Percentiles rank a stretch among this genome's conserved stretches.
Conservation (phyloP, 257 asterid species). For the Ballota nigra region DNA sequence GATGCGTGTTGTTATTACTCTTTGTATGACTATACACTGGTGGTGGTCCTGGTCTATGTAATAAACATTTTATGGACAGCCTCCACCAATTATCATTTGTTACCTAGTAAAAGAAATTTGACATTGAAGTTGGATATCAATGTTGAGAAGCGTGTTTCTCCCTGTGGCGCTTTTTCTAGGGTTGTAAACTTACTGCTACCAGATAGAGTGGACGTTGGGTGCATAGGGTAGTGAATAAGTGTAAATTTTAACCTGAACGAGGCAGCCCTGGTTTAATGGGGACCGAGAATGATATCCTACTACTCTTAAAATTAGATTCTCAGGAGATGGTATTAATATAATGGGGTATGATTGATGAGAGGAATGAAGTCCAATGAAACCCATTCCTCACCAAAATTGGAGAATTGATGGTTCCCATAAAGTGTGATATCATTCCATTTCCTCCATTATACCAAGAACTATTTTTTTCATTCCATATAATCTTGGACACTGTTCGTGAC, state of each 20-base stretch:
- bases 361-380: too few species aligned
- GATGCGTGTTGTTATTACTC: conserved; percentile 56
- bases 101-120: conserved; percentile 45
- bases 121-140: not conserved
- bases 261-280: not conserved
- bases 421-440: too few species aligned
- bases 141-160: not conserved
- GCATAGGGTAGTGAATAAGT: not conserved
- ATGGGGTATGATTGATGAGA: too few species aligned
- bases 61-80: conserved; percentile 67
- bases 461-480: not conserved
- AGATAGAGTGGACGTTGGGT: not conserved
- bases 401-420: too few species aligned
- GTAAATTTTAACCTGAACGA: not conserved
- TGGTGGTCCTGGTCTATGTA: conserved; percentile 76
- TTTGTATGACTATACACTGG: conserved; percentile 50
- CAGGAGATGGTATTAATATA: not conserved
- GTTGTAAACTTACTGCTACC: not conserved
- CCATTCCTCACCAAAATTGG: too few species aligned
- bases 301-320: too few species aligned
- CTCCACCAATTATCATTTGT: conserved; percentile 63
- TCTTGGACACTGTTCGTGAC: not conserved
- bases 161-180: not conserved
- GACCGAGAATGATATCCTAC: not conserved
- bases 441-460: too few species aligned